Conservation (phyloP, 2,329 filamentous ascomycete genomes). For the Pestalotiopsis sp. region DNA sequence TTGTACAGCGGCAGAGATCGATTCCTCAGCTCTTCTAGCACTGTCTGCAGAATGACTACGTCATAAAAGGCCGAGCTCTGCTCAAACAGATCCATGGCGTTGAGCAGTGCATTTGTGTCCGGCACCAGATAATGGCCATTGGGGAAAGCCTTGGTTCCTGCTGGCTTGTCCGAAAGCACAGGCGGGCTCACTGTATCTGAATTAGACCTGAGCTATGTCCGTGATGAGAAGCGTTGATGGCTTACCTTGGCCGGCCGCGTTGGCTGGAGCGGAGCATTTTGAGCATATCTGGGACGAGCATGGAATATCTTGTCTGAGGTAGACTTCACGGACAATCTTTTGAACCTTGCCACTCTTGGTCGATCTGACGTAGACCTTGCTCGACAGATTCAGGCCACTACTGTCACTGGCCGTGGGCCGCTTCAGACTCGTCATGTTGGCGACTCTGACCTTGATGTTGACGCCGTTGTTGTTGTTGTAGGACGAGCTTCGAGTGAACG, state of each 20-base stretch:
- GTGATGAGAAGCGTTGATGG: conserved; percentile 4
- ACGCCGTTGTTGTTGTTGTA: background rate
- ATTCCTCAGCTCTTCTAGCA: conserved; percentile 93
- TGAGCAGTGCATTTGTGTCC: conserved; percentile 93
- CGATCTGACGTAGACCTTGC: conserved; percentile 93
- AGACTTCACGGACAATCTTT: conserved; percentile 96
- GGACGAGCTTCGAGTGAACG: background rate
- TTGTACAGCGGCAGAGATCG: conserved; percentile 94
- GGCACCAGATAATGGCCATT: conserved; percentile 92
- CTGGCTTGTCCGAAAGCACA: conserved; percentile 84
- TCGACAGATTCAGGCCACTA: conserved; percentile 75
- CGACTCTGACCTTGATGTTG: background rate
- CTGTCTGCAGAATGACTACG: conserved; percentile 94
- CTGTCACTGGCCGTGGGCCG: conserved; percentile 53
- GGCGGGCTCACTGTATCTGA: conserved; percentile 67
- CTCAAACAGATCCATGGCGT: conserved; percentile 96
- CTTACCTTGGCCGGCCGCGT: conserved; percentile 76
- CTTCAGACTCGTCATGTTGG: conserved; percentile 65
- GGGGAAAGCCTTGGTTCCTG: conserved; percentile 78
- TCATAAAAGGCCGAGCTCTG: conserved; percentile 90
- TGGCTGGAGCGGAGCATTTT: conserved; percentile 75
- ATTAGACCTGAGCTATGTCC: conserved; percentile 13
- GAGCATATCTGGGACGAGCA: conserved; percentile 91
- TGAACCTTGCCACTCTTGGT: conserved; percentile 96
- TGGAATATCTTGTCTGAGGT: conserved; percentile 93